Evolutionary conservation across 2,329 filamentous ascomycete species (phyloP).

Genomic region (Hypoxylon sp.): DNA sequence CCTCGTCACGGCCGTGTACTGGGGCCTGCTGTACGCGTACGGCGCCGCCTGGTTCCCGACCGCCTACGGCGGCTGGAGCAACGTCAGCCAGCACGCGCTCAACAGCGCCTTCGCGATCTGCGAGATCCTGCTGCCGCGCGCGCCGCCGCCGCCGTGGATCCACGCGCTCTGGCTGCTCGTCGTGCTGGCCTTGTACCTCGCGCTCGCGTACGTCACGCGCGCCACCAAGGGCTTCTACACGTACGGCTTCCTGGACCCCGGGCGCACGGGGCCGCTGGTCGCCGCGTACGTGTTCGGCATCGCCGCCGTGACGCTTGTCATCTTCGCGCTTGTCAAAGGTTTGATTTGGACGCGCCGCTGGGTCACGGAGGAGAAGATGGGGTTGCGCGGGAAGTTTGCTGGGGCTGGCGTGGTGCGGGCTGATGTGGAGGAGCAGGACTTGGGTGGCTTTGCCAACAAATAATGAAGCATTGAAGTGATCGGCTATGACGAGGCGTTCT

Average conservation of each 20-base stretch:
- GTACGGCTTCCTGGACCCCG: conserved; percentile 81
- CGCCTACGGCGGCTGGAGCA: conserved; percentile 70
- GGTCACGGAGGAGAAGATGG: conserved; percentile 52
- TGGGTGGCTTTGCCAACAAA: conserved; percentile 14
- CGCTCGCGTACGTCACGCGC: conserved; percentile 78
- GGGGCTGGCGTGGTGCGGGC: neutral
- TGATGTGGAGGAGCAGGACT: conserved; percentile 10
- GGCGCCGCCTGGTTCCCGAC: conserved; percentile 70
- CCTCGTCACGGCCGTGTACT: conserved; percentile 78
- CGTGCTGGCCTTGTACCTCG: conserved; percentile 79
- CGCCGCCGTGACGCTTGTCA: conserved; percentile 56
- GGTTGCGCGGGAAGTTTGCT: conserved; percentile 46
- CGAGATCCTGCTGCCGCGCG: conserved; percentile 80
- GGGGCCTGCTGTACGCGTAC: conserved; percentile 74
- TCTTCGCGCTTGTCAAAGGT: conserved; percentile 59
- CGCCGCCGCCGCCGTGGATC: conserved; percentile 67
- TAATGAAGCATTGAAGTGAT: neutral
- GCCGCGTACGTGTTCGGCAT: conserved; percentile 71
- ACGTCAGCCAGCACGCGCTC: conserved; percentile 79
- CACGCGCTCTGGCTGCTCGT: conserved; percentile 76
- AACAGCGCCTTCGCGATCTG: conserved; percentile 81
- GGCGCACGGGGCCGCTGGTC: conserved; percentile 64
- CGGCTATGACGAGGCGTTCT: neutral
- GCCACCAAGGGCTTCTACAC: conserved; percentile 79
- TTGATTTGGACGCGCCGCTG: conserved; percentile 58